Base-by-base conservation (phyloP, 768 basidiomycete genomes). In the Hypholoma sublateritium region DNA sequence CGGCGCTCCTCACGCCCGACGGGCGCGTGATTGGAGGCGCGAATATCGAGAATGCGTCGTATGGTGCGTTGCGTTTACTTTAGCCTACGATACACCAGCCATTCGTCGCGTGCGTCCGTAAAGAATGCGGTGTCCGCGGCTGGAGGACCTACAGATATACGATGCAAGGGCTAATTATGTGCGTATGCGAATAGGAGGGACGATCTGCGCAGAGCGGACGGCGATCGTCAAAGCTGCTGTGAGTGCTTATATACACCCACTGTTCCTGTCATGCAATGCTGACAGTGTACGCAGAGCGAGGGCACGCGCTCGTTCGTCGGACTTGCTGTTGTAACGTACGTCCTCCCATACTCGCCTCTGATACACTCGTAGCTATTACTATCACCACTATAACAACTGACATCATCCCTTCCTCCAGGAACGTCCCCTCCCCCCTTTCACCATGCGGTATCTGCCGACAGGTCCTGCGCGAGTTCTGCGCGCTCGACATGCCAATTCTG, bases 391-490 rank as follows among this genome's bases (percentile, higher is more conserved):
- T n/a, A n/a, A n/a, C n/a, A n/a, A n/a, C n/a, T 9, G 16, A 22
- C 19, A 16, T 22, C 17, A 1, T 2, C 17, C 11, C 13, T 17
- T 4, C 22, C n/a, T 45, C 8, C 65, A 95, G 92, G 17, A 89
- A 96, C 60, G 85, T 95, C 2, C 64, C 80, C 0, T 67, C 77
- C 0, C 68, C 86, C 0, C 75, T 90, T 46, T 89, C 94, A 1
- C 96, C 96, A 0, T 98, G 97, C 69, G 96, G 96, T 2, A 86
- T 95, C 46, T 99, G 95, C 64, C 88, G 96, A 7, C 95, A 98
- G 69, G 82, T 97, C 49, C 80, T 93, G 48, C 85, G 91, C 56
- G 94, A 96, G 65, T 95, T 96, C 64, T 94, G 91, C 64, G 70
- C 81, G 5, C 80, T 83, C 36, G 76, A 85, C 22, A 89, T 88